A percentile compares a stretch with the other conserved stretches of the same genome.
Conservation (phyloP, 495 filamentous ascomycete genomes). For the Hypomontagnella monticulosa region DNA sequence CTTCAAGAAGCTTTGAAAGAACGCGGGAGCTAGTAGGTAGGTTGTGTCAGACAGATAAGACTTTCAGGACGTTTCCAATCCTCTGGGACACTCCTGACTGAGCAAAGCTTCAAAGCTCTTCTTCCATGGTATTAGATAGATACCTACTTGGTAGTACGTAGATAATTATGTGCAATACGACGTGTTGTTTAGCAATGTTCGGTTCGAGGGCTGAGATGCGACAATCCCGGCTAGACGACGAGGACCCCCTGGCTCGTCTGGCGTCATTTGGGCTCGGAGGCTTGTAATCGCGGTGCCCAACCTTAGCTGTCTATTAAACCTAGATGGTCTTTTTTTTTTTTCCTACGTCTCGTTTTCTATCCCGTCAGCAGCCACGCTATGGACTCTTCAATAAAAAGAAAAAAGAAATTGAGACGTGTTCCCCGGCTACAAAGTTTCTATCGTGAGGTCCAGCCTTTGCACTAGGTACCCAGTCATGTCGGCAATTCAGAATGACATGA, state of each 20-base stretch:
- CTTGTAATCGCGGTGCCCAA: slow-evolving; percentile 39
- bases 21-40: too few relatives aligned
- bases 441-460: background rate
- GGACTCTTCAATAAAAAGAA: background rate
- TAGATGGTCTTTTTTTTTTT: background rate
- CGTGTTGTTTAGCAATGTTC: background rate
- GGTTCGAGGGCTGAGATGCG: slow-evolving; percentile 10
- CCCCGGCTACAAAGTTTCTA: too few relatives aligned
- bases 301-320: slow-evolving; percentile 2
- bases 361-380: background rate
- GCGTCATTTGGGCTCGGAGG: slow-evolving; percentile 37
- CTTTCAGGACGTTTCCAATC: too few relatives aligned
- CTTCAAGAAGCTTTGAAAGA: too few relatives aligned
- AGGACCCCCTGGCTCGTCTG: slow-evolving; percentile 29
- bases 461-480: background rate
- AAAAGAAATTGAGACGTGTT: too few relatives aligned
- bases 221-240: slow-evolving; percentile 2
- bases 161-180: too few relatives aligned
- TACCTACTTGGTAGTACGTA: too few relatives aligned
- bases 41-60: too few relatives aligned
- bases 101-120: too few relatives aligned
- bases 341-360: background rate
- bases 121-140: too few relatives aligned
- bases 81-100: too few relatives aligned
- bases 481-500: background rate